Percentiles rank a stretch among this genome's conserved stretches.
phyloP scores from a whole-genome alignment of 2,329 filamentous ascomycete species.

The Cryoendolithus antarcticus region DNA sequence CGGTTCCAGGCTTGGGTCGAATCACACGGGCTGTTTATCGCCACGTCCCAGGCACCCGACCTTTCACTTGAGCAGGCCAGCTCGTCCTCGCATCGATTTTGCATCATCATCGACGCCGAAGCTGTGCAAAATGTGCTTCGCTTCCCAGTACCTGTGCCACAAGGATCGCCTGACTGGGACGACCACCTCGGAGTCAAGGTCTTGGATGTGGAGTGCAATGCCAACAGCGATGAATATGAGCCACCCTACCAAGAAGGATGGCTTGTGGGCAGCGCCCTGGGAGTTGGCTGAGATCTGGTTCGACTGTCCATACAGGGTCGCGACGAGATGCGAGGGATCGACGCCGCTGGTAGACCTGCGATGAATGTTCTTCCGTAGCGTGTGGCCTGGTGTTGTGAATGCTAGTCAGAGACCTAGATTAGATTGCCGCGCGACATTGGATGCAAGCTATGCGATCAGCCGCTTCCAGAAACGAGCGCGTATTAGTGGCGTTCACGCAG shows the following conservation, averaged over 20 bases:
- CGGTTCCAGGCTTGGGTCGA: slow-evolving; percentile 1
- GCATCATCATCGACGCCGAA: not conserved
- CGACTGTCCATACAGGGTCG: not conserved
- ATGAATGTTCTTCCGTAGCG: too few relatives aligned
- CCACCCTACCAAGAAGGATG: slow-evolving; percentile 1
- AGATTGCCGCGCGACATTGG: too few relatives aligned
- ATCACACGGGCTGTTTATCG: not conserved
- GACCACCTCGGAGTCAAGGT: slow-evolving; percentile 1
- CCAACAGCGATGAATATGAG: not conserved
- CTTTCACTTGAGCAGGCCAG: not conserved
- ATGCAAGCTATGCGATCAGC: too few relatives aligned
- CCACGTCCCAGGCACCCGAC: not conserved
- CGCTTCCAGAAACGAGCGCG: too few relatives aligned
- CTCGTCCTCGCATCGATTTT: not conserved
- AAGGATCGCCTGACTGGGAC: not conserved
- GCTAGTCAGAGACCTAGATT: too few relatives aligned
- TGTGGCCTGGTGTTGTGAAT: too few relatives aligned
- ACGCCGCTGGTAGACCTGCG: too few relatives aligned
- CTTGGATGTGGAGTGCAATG: slow-evolving; percentile 1
- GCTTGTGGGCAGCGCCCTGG: not conserved
- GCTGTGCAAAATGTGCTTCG: not conserved
- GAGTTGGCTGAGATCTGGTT: not conserved
- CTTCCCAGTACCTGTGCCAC: not conserved
- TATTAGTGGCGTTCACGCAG: too few relatives aligned
- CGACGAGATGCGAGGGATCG: too few relatives aligned